phyloP scores from a whole-genome alignment of 2,329 filamentous ascomycete genomes.

The Aspergillus neoniger region DNA sequence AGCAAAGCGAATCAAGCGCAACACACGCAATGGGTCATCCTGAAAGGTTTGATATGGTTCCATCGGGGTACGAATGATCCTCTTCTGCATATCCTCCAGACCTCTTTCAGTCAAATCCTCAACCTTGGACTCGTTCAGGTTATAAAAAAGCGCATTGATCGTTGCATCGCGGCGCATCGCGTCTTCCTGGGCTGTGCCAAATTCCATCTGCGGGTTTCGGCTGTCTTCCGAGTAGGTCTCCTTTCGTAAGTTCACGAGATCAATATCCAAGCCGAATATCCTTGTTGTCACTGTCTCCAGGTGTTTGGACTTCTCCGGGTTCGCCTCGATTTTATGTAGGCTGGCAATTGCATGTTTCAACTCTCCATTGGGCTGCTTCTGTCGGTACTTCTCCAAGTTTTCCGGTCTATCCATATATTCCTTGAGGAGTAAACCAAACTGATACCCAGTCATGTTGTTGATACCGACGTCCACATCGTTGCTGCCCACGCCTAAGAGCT shows the following conservation, averaged over 20 bases:
- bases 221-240: constrained; percentile 89
- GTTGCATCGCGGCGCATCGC: constrained; percentile 87
- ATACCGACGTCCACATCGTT: constrained; percentile 54
- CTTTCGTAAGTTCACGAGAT: constrained; percentile 91
- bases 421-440: constrained; percentile 49
- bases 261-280: constrained; percentile 83
- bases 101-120: constrained; percentile 83
- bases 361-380: constrained; percentile 48
- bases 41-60: constrained; percentile 90
- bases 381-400: constrained; percentile 47
- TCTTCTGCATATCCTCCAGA: constrained; percentile 69
- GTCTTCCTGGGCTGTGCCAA: constrained; percentile 89
- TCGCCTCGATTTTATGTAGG: constrained; percentile 84
- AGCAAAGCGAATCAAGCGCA: constrained; percentile 86
- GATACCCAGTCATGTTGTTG: constrained; percentile 52
- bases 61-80: constrained; percentile 80
- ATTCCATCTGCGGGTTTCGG: constrained; percentile 88
- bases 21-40: constrained; percentile 85
- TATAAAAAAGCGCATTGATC: constrained; percentile 95
- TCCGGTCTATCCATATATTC: constrained; percentile 44
- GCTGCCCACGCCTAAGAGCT: constrained; percentile 49
- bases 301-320: constrained; percentile 96
- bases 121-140: constrained; percentile 73
- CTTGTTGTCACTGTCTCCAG: constrained; percentile 86
- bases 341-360: constrained; percentile 68